phyloP scores from a whole-genome alignment of 768 basidiomycete species.

The Boletus subcaerulescens region DNA sequence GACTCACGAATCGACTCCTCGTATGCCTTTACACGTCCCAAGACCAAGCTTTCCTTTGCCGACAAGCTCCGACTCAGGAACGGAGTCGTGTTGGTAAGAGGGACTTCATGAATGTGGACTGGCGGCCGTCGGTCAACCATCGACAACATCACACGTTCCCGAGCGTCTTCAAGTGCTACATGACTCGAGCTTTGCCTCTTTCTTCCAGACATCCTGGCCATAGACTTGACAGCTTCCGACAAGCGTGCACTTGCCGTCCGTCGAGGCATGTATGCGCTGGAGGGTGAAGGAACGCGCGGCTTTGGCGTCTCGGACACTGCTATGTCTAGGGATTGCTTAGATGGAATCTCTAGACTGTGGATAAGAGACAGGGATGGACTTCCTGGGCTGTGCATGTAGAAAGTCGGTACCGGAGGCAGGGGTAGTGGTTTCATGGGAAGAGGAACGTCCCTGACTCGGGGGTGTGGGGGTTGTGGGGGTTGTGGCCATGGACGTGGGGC shows the following conservation, averaged over 20 bases:
- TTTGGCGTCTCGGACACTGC: conserved; percentile 18
- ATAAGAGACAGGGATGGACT: conserved; percentile 5
- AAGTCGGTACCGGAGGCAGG: too few species aligned
- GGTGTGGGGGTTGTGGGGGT: too few species aligned
- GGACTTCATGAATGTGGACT: neutral
- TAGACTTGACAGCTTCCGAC: conserved; percentile 23
- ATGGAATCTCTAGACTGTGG: conserved; percentile 12
- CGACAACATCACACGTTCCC: conserved; percentile 11
- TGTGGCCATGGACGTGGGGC: too few species aligned
- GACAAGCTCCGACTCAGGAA: neutral
- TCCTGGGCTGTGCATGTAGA: too few species aligned
- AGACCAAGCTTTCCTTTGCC: conserved; percentile 27
- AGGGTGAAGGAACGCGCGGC: conserved; percentile 11
- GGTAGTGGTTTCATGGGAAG: too few species aligned
- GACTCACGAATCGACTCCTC: conserved; percentile 24
- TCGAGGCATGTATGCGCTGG: conserved; percentile 10
- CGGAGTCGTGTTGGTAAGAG: neutral
- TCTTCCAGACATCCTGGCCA: conserved; percentile 18
- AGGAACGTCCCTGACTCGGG: too few species aligned
- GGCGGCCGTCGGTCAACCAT: conserved; percentile 13
- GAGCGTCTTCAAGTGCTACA: neutral
- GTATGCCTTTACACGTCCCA: conserved; percentile 29
- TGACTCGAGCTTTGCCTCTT: conserved; percentile 13
- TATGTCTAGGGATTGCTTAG: neutral
- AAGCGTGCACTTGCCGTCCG: conserved; percentile 21